Percentiles rank a stretch among this genome's conserved stretches.
Conservation (phyloP, 1,284 basidiomycete species). For the Kwoniella shivajii region DNA sequence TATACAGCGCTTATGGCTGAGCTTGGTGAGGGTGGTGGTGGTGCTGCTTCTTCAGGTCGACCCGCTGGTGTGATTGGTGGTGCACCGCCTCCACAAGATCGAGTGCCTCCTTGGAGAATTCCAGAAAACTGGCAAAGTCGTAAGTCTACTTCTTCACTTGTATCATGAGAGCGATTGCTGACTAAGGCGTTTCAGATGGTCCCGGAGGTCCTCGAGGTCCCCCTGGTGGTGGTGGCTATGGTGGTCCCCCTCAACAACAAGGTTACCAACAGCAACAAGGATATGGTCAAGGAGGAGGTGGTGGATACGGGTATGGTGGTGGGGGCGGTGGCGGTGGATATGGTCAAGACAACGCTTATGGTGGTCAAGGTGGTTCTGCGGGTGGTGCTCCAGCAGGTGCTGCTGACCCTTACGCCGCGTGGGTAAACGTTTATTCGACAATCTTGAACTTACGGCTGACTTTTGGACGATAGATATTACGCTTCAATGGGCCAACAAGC, state of each 20-base stretch:
- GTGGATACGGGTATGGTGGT: conserved; percentile 9
- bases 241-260: conserved; percentile 18
- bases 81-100: conserved; percentile 34
- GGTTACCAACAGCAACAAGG: conserved; percentile 16
- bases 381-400: conserved; percentile 17
- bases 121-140: conserved; percentile 56
- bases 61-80: conserved; percentile 40
- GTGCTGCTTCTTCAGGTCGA: conserved; percentile 52
- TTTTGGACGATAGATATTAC: conserved; percentile 30
- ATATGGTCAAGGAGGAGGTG: conserved; percentile 31
- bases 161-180: not conserved
- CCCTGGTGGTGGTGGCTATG: conserved; percentile 19
- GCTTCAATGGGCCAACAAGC: conserved; percentile 37
- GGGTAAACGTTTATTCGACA: conserved; percentile 16
- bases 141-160: conserved; percentile 17
- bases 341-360: conserved; percentile 10
- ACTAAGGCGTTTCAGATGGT: conserved; percentile 3
- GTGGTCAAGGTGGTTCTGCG: conserved; percentile 22
- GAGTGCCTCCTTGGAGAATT: conserved; percentile 58
- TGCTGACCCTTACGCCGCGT: conserved; percentile 47
- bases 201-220: conserved; percentile 13
- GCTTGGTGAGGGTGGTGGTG: conserved; percentile 75
- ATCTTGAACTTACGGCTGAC: not conserved
- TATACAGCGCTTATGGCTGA: conserved; percentile 98
- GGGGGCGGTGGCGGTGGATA: conserved; percentile 14